Base-by-base conservation (phyloP, 768 basidiomycete genomes). In the Serendipita sp. region DNA sequence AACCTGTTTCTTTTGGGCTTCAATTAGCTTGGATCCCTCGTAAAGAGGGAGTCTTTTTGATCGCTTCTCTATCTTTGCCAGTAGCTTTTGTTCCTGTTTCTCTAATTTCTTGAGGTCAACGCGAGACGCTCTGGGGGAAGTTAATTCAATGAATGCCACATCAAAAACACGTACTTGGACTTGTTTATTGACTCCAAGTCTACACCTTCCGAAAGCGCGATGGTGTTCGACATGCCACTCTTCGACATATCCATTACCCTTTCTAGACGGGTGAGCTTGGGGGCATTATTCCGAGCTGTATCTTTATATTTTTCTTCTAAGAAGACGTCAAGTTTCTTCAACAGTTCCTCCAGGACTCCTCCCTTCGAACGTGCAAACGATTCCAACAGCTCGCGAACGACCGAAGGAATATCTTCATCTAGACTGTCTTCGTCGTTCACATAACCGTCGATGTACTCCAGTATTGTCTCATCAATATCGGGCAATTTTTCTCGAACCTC, bases 51-150 rank as follows among this genome's bases (percentile, higher is more conserved):
- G 89, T 67, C 88, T 77, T 62, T 85, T 81, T 2, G 90, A 78
- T n/a, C 96, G 82, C 74, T 98, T 99, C 74, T 97, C 93, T 66
- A 97, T 94, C 74, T 99, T 99, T 30, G 92, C 92, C 78, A 85
- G 86, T 68, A 98, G 82, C 72, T 99, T 99, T 0, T 92, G 91
- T 73, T 99, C 96, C 68, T 92, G 89, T 73, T 96, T 95, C 75
- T 95, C 92, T 7, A 96, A 82, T 69, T 94, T 94, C 74, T 93
- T 95, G 64, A 96, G 81, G 75, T 96, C 92, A 51, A 96, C 92
- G 30, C 87, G 84, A 41, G 90, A 90, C 34, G 88, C 89, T 74
- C 92, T 90, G 65, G 1, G 45, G 9, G 0, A 7, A 4, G 5
- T 16, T 63, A 69, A 60, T 67, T 64, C 65, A 64, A 62, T 60